These are phyloP conservation scores for Neurospora discreta DNA, from an alignment of 495 filamentous ascomycete species.

Conservation along the genomic window DNA sequence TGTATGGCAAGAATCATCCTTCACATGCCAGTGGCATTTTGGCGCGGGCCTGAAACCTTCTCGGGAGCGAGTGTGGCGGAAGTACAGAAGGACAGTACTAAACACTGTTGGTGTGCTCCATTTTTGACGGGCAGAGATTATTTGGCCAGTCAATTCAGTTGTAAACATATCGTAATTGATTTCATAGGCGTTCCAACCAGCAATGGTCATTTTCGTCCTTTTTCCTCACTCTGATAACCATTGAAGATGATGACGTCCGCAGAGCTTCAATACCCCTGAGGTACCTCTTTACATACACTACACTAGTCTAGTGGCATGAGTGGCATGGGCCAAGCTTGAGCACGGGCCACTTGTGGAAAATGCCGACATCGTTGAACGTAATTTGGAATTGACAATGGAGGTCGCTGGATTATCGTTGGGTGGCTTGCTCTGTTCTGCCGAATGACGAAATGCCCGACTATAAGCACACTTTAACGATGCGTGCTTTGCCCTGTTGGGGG, in stretches of 20 bases:
- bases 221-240: not conserved
- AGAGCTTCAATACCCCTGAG: not conserved
- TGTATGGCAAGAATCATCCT: not conserved
- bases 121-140: not conserved
- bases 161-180: not conserved
- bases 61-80: not conserved
- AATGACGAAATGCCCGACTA: not conserved
- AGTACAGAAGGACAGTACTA: not conserved
- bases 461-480: not conserved
- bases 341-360: not conserved
- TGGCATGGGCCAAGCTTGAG: not conserved
- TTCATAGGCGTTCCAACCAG: not conserved
- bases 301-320: not conserved
- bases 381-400: not conserved
- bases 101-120: not conserved
- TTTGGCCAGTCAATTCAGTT: not conserved
- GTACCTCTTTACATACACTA: too few relatives aligned
- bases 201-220: not conserved
- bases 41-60: not conserved
- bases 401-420: not conserved
- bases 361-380: not conserved
- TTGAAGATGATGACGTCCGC: not conserved
- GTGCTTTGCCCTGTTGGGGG: not conserved
- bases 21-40: not conserved
- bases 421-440: not conserved